Percentiles rank a stretch among this genome's conserved stretches.
Evolutionary conservation across 768 basidiomycete genomes (phyloP).

Genomic region (Mycena metata): DNA sequence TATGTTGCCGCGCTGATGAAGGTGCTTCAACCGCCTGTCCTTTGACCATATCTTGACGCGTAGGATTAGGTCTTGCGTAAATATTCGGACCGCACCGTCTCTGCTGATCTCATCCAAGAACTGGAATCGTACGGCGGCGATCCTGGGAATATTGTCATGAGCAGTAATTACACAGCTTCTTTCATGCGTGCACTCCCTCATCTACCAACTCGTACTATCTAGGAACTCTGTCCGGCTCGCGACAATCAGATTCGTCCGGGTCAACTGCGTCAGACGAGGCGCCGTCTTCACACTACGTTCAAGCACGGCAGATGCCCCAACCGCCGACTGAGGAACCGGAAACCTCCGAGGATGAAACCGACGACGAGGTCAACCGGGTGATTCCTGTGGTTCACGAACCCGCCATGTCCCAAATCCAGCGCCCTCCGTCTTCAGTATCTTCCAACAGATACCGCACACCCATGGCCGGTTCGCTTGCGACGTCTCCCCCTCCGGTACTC

Average conservation of each 20-base stretch:
- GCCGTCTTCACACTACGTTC: conserved; percentile 42
- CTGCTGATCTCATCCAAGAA: conserved; percentile 81
- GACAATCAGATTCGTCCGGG: conserved; percentile 73
- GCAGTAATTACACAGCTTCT: conserved; percentile 59
- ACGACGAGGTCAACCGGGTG: conserved; percentile 45
- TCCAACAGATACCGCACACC: conserved; percentile 86
- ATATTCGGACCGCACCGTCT: conserved; percentile 87
- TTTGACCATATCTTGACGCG: neutral
- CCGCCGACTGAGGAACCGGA: conserved; percentile 51
- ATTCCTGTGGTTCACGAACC: conserved; percentile 49
- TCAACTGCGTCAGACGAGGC: conserved; percentile 68
- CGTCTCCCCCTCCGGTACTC: conserved; percentile 66
- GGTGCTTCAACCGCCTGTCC: conserved; percentile 54
- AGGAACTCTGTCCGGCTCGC: conserved; percentile 64
- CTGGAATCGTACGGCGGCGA: conserved; percentile 83
- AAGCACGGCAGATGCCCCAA: conserved; percentile 39
- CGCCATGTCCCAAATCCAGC: conserved; percentile 56
- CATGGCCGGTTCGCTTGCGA: conserved; percentile 69
- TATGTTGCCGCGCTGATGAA: conserved; percentile 92
- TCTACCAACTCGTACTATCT: neutral
- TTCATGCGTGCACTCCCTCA: neutral
- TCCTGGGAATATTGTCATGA: conserved; percentile 72
- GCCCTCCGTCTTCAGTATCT: conserved; percentile 85
- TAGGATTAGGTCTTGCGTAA: conserved; percentile 76
- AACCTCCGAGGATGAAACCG: conserved; percentile 63